These are phyloP conservation scores for Leccinum pachyderme DNA, from an alignment of 1,284 basidiomycete species.

Conservation along the genomic window DNA sequence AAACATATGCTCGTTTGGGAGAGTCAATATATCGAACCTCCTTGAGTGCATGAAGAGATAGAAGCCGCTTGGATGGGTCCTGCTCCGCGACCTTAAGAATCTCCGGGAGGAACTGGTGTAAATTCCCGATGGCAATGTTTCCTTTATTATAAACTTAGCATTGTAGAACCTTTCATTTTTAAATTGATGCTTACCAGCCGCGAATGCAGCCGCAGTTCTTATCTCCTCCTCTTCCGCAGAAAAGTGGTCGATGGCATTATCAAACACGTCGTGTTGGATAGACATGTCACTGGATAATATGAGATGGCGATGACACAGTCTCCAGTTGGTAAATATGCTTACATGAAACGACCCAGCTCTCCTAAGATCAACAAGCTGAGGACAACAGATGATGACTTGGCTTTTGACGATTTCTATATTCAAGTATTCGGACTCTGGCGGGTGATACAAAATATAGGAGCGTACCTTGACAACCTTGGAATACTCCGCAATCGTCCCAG, in stretches of 20 bases:
- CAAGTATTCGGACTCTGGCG: conserved; percentile 3
- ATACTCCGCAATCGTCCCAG: conserved; percentile 80
- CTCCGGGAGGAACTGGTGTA: conserved; percentile 80
- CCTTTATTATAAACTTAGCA: conserved; percentile 42
- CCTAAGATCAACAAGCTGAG: conserved; percentile 87
- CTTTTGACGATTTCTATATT: conserved; percentile 58
- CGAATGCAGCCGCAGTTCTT: conserved; percentile 86
- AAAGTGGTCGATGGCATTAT: conserved; percentile 72
- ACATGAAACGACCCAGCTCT: conserved; percentile 88
- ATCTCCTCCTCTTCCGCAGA: conserved; percentile 78
- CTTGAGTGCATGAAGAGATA: conserved; percentile 90
- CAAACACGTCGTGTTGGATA: conserved; percentile 72
- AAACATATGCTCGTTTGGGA: neutral
- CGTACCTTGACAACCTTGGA: conserved; percentile 72
- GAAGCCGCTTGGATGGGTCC: conserved; percentile 74
- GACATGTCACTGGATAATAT: conserved; percentile 70
- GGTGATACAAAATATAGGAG: neutral
- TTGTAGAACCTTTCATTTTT: neutral
- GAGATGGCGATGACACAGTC: conserved; percentile 6
- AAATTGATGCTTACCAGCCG: conserved; percentile 59
- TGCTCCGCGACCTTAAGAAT: conserved; percentile 82
- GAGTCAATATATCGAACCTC: conserved; percentile 54
- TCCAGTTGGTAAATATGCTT: conserved; percentile 26
- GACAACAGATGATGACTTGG: conserved; percentile 63
- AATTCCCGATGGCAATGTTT: conserved; percentile 92